These are phyloP conservation scores for Neonectria punicea DNA, from an alignment of 2,329 filamentous ascomycete genomes.

Conservation along the genomic window DNA sequence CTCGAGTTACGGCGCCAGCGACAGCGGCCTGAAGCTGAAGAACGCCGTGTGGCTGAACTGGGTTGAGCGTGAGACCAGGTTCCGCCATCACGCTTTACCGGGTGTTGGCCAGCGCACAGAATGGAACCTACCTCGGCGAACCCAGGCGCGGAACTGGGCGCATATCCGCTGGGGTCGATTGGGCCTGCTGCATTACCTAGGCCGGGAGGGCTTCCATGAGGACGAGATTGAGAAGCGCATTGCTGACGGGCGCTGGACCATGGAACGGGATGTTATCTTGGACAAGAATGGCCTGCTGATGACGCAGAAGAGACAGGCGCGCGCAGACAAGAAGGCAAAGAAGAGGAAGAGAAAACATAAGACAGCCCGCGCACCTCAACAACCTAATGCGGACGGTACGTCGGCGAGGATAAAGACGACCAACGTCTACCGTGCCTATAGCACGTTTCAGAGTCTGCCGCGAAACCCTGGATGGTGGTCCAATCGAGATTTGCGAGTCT, in stretches of 20 bases:
- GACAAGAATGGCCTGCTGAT: conserved; percentile 37
- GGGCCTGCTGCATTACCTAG: conserved; percentile 38
- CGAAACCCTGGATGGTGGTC: conserved; percentile 36
- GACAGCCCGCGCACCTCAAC: not conserved
- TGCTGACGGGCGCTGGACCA: conserved; percentile 37
- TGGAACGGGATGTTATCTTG: conserved; percentile 36
- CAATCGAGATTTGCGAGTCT: conserved; percentile 42
- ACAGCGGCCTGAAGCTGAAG: conserved; percentile 43
- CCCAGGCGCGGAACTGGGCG: conserved; percentile 27
- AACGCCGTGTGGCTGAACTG: conserved; percentile 46
- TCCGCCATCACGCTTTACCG: conserved; percentile 37
- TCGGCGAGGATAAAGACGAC: conserved; percentile 34
- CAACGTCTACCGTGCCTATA: conserved; percentile 44
- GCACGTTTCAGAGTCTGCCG: conserved; percentile 40
- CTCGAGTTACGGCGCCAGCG: conserved; percentile 42
- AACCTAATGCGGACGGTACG: conserved; percentile 12
- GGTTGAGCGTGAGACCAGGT: conserved; percentile 40
- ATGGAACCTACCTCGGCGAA: conserved; percentile 36
- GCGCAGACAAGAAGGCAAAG: conserved; percentile 17
- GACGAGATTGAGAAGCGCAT: conserved; percentile 38
- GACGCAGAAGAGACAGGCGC: conserved; percentile 28
- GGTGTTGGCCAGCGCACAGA: conserved; percentile 38
- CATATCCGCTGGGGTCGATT: conserved; percentile 38
- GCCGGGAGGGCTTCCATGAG: conserved; percentile 40
- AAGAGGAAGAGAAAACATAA: conserved; percentile 15